phyloP scores from a whole-genome alignment of 2,329 filamentous ascomycete species.

The Penicillium polonicum region DNA sequence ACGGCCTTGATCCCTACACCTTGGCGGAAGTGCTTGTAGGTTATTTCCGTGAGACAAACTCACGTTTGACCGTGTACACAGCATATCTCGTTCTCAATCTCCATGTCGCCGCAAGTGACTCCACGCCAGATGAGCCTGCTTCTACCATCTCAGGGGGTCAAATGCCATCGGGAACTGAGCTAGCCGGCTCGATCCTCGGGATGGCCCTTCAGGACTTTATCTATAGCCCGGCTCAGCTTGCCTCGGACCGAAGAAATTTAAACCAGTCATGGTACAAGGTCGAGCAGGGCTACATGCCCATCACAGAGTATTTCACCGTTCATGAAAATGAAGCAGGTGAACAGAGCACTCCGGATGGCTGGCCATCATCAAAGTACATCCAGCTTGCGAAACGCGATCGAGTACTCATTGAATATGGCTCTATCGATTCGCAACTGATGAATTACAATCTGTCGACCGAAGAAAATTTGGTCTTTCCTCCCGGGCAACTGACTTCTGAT shows the following conservation, averaged over 20 bases:
- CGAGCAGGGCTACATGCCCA: constrained; percentile 44
- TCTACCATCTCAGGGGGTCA: constrained; percentile 40
- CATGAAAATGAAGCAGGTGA: constrained; percentile 35
- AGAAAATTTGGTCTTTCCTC: constrained; percentile 52
- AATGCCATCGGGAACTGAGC: constrained; percentile 47
- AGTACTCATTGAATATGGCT: constrained; percentile 56
- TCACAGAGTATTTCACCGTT: constrained; percentile 53
- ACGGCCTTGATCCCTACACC: constrained; percentile 51
- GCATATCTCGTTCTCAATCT: constrained; percentile 58
- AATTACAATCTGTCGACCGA: constrained; percentile 58
- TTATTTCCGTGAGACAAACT: constrained; percentile 55
- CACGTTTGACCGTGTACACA: constrained; percentile 55
- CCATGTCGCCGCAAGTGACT: constrained; percentile 53
- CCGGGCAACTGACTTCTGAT: constrained; percentile 44
- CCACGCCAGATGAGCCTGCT: constrained; percentile 45
- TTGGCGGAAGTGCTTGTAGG: constrained; percentile 53
- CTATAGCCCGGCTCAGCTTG: constrained; percentile 55
- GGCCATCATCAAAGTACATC: constrained; percentile 62
- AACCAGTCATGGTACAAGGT: constrained; percentile 59
- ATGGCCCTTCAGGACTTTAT: constrained; percentile 51
- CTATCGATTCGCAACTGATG: constrained; percentile 57
- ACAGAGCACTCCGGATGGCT: constrained; percentile 58
- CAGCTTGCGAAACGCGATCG: constrained; percentile 56
- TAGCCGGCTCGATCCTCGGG: constrained; percentile 51
- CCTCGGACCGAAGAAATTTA: constrained; percentile 54